Evolutionary conservation across 768 basidiomycete species (phyloP).

Genomic region (Boletus sensibilis): DNA sequence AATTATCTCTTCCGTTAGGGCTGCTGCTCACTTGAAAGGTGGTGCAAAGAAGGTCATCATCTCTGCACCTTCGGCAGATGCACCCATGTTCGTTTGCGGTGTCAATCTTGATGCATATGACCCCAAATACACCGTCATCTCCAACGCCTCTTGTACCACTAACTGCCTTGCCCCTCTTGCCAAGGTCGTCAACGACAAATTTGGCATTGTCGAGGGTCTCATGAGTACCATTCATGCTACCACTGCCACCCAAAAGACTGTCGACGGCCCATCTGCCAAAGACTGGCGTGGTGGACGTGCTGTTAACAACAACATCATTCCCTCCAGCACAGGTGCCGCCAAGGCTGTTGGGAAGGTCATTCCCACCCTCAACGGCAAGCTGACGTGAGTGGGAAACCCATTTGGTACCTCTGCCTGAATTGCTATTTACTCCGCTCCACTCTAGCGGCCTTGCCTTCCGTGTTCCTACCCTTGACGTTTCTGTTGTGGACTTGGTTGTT

Average conservation of each 20-base stretch:
- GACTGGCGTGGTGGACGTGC: constrained; percentile 98
- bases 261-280: constrained; percentile 92
- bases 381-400: constrained; percentile 64
- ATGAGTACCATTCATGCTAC: constrained; percentile 99
- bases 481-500: constrained; percentile 95
- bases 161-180: constrained; percentile 99
- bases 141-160: constrained; percentile 99
- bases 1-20: constrained; percentile 44
- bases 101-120: constrained; percentile 96
- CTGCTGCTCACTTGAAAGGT: constrained; percentile 90
- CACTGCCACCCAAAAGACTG: constrained; percentile 93
- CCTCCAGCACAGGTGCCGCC: constrained; percentile 97
- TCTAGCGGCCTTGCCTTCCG: constrained; percentile 91
- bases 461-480: constrained; percentile 94
- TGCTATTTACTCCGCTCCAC: background rate
- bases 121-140: constrained; percentile 87
- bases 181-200: constrained; percentile 97
- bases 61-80: constrained; percentile 96
- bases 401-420: constrained; percentile 1
- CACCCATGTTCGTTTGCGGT: constrained; percentile 92
- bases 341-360: constrained; percentile 99
- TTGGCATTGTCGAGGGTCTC: constrained; percentile 92
- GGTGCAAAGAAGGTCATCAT: constrained; percentile 99
- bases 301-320: constrained; percentile 98
- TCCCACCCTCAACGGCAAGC: constrained; percentile 93